phyloP scores from a whole-genome alignment of 1,284 basidiomycete genomes.

The Singerocomus inundabilis region DNA sequence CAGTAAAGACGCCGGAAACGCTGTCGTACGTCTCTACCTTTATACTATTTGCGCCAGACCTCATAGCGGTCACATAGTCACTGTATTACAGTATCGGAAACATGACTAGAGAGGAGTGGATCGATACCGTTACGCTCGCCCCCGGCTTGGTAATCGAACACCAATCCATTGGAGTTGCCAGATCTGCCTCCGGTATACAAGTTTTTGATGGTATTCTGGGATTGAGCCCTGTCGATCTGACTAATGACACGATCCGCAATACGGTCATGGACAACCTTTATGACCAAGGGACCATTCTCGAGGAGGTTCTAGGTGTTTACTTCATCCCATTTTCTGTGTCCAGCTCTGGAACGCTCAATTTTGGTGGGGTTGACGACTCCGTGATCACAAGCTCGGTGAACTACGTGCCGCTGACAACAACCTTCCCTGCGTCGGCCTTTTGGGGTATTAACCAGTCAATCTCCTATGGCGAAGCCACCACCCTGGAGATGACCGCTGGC shows the following conservation, averaged over 20 bases:
- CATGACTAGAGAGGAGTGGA: too few species aligned
- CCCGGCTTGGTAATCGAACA: constrained; percentile 41
- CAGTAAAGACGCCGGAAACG: too few species aligned
- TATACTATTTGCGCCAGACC: too few species aligned
- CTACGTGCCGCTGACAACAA: constrained; percentile 51
- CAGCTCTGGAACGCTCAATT: constrained; percentile 45
- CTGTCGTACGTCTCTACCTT: too few species aligned
- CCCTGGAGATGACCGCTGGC: constrained; percentile 39
- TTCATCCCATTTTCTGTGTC: constrained; percentile 41
- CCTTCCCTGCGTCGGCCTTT: constrained; percentile 44
- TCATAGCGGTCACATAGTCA: too few species aligned
- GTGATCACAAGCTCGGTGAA: constrained; percentile 44
- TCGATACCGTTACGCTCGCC: constrained; percentile 47
- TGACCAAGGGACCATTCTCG: constrained; percentile 41
- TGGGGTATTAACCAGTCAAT: constrained; percentile 58
- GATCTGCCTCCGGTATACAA: constrained; percentile 27
- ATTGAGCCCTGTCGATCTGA: constrained; percentile 53
- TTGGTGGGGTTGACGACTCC: constrained; percentile 45
- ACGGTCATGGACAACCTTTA: constrained; percentile 40
- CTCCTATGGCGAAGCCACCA: constrained; percentile 39
- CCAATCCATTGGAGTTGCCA: constrained; percentile 59
- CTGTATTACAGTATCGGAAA: too few species aligned
- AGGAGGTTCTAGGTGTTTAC: constrained; percentile 49
- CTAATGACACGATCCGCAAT: too few species aligned
- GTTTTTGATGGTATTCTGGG: constrained; percentile 57